Conservation (phyloP, 768 basidiomycete species). For the Mycena indigotica region DNA sequence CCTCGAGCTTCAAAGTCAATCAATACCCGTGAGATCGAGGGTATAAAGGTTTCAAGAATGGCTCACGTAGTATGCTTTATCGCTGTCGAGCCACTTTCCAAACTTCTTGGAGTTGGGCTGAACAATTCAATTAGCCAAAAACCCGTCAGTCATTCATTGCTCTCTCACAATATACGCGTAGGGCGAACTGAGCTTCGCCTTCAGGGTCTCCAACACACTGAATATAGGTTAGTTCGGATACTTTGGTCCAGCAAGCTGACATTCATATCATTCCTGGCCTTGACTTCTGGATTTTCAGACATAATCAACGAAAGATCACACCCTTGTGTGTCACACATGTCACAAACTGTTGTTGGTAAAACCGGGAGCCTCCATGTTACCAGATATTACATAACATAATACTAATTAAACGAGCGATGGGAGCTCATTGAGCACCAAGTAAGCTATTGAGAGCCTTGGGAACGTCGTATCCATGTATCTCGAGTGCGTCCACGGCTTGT, state of each 20-base stretch:
- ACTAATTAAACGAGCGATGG: neutral
- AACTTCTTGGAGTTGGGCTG: neutral
- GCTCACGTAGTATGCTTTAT: neutral
- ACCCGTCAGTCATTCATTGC: neutral
- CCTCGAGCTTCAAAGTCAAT: too few species aligned
- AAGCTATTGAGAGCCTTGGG: slow-evolving; percentile 75
- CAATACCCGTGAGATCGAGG: too few species aligned
- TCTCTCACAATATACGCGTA: neutral
- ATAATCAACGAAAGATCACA: too few species aligned
- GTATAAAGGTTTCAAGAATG: neutral
- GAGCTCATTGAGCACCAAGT: slow-evolving; percentile 39
- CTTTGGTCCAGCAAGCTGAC: too few species aligned
- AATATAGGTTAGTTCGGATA: too few species aligned
- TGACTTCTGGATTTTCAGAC: too few species aligned
- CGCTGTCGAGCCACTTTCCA: neutral
- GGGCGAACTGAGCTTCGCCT: neutral
- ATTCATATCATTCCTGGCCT: too few species aligned
- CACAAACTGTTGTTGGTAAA: too few species aligned
- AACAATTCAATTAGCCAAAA: too few species aligned
- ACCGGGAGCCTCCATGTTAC: too few species aligned
- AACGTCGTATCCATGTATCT: slow-evolving; percentile 82
- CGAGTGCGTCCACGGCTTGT: slow-evolving; percentile 83
- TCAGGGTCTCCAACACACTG: neutral
- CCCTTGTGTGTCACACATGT: too few species aligned
- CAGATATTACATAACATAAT: neutral